A percentile compares a stretch with the other conserved stretches of the same genome.
phyloP scores from a whole-genome alignment of 2,329 filamentous ascomycete genomes.

The Sarocladium brachiariae region DNA sequence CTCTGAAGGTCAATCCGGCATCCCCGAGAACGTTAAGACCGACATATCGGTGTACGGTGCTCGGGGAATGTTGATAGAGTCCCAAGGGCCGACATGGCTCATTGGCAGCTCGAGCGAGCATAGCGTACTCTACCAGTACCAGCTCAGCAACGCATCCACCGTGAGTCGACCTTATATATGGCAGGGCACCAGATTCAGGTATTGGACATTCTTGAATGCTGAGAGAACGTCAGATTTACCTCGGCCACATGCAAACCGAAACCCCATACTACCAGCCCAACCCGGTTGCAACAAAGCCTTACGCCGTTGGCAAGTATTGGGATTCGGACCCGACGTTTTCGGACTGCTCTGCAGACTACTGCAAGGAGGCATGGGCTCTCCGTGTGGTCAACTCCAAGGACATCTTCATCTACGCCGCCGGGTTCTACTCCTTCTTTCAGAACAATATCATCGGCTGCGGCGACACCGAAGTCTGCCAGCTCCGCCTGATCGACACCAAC shows the following conservation, averaged over 20 bases:
- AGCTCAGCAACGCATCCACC: slow-evolving; percentile 31
- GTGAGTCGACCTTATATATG: slow-evolving; percentile 19
- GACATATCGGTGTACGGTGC: slow-evolving; percentile 28
- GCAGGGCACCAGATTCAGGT: slow-evolving; percentile 25
- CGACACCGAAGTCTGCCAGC: slow-evolving; percentile 18
- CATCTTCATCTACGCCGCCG: slow-evolving; percentile 20
- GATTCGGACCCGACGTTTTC: slow-evolving; percentile 11
- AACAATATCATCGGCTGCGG: slow-evolving; percentile 20
- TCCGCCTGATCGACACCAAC: slow-evolving; percentile 14
- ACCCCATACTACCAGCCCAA: slow-evolving; percentile 17
- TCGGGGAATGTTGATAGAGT: slow-evolving; percentile 28
- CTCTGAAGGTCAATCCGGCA: slow-evolving; percentile 40
- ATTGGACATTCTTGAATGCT: slow-evolving; percentile 19
- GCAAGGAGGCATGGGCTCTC: slow-evolving; percentile 38
- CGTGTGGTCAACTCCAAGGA: slow-evolving; percentile 16
- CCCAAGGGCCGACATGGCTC: slow-evolving; percentile 24
- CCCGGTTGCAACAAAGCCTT: slow-evolving; percentile 13
- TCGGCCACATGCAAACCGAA: slow-evolving; percentile 39
- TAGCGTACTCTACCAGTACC: slow-evolving; percentile 39
- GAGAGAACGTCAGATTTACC: slow-evolving; percentile 37
- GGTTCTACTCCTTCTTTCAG: slow-evolving; percentile 23
- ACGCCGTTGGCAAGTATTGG: slow-evolving; percentile 22
- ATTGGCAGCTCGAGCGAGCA: slow-evolving; percentile 19
- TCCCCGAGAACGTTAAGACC: slow-evolving; percentile 10
- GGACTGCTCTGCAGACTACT: slow-evolving; percentile 12